Evolutionary conservation across 2,329 filamentous ascomycete genomes (phyloP), one percentile per base, ranked within the genome.

Genomic region (Coniochaeta prunicola): DNA sequence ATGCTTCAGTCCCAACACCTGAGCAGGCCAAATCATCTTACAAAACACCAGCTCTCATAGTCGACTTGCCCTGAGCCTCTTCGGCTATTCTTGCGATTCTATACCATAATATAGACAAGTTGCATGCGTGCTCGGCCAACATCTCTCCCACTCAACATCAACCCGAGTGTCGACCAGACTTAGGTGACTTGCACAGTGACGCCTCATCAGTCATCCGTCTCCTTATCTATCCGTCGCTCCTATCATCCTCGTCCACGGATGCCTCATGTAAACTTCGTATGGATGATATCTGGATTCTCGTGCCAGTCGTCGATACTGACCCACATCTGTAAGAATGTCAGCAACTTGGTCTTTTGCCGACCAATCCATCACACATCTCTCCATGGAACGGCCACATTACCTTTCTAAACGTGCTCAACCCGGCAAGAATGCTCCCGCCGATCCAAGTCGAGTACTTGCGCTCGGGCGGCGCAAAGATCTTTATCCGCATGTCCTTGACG

Each of bases 301-400:
- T 99, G 94, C 94, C 94, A 99, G 80, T 99, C 94, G 71, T 97
- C 94, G 71, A 96, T 93, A 76, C 92, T 96, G 70, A 99, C 94
- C 92, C 94, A 97, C 94, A 99, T 99, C 93, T 96, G 72, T 59
- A 19, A 12, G 13, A 19, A 9, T 26, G 50, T 54, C 13, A 54
- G 50, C 28, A 13, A 4, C 15, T 24, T 7, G 8, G 7, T 24
- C 7, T 5, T 21, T 33, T n/a, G n/a, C n/a, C n/a, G n/a, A n/a
- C 50, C 31, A 7, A 33, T 17, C 50, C 4, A 53, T 19, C 5
- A 21, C 15, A 48, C 17, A 24, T 26, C 3, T 28, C 13, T 38
- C 36, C 36, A 38, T 38, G 3, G 17, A 36, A 13, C 13, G 34
- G n/a, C n/a, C 34, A 71, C 82, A 72, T 74, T n/a, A 94, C 92